Conservation (phyloP, 2,329 filamentous ascomycete genomes). For the Akanthomyces dipterigenus region DNA sequence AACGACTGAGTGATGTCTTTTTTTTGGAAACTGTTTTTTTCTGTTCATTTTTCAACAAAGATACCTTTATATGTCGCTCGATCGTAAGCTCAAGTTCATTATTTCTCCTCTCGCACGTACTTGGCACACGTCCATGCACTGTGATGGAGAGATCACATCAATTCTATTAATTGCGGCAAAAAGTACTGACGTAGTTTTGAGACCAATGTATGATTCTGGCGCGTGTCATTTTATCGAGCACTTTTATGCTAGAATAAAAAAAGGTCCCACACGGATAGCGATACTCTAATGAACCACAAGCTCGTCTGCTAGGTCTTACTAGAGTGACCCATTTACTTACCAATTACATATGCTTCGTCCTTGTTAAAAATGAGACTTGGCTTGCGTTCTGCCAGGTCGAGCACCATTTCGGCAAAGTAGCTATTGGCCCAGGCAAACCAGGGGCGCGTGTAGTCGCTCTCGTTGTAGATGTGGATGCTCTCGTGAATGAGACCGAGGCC, state of each 20-base stretch:
- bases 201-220: too few species aligned
- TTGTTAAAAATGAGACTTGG: slow-evolving; percentile 58
- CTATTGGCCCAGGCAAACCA: slow-evolving; percentile 42
- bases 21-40: background rate
- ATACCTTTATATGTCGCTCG: background rate
- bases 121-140: too few species aligned
- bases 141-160: too few species aligned
- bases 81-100: background rate
- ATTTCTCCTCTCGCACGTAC: background rate
- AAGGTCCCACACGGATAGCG: too few species aligned
- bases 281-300: too few species aligned
- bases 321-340: background rate
- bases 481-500: slow-evolving; percentile 43
- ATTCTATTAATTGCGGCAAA: too few species aligned
- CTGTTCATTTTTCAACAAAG: background rate
- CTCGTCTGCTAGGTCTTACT: background rate
- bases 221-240: too few species aligned
- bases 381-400: slow-evolving; percentile 76
- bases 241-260: too few species aligned
- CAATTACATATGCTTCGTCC: slow-evolving; percentile 16
- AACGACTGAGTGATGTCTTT: background rate
- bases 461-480: slow-evolving; percentile 36
- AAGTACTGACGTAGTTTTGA: too few species aligned
- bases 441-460: slow-evolving; percentile 33
- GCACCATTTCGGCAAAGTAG: slow-evolving; percentile 36